Evolutionary conservation across 768 basidiomycete species (phyloP).

Genomic region (Mycena alexandri): DNA sequence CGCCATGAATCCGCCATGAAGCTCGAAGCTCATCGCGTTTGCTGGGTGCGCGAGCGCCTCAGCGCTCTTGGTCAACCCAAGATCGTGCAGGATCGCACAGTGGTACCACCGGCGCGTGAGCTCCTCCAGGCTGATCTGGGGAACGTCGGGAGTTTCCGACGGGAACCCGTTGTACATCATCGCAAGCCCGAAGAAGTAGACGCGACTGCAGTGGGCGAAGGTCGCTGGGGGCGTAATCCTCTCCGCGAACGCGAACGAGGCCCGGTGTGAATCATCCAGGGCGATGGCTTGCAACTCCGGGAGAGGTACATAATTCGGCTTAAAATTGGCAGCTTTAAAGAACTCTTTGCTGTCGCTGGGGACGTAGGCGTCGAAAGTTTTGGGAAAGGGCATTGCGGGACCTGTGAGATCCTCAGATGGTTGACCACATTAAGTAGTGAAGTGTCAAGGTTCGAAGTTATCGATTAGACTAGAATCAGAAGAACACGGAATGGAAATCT

Average conservation of each 20-base stretch:
- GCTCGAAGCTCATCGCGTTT: slow-evolving; percentile 31
- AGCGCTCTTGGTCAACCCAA: slow-evolving; percentile 18
- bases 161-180: slow-evolving; percentile 26
- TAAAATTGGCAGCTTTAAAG: slow-evolving; percentile 16
- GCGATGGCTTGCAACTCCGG: slow-evolving; percentile 10
- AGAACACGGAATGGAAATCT: too few species aligned
- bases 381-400: slow-evolving; percentile 25
- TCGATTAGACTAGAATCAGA: too few species aligned
- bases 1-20: slow-evolving; percentile 26
- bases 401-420: background rate
- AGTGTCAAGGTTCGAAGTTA: too few species aligned
- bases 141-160: slow-evolving; percentile 18
- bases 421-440: too few species aligned
- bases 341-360: slow-evolving; percentile 28
- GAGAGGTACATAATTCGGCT: slow-evolving; percentile 19
- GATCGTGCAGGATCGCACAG: slow-evolving; percentile 27
- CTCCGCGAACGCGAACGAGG: slow-evolving; percentile 17
- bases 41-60: slow-evolving; percentile 21
- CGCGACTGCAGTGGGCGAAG: slow-evolving; percentile 22
- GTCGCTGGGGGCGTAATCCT: slow-evolving; percentile 22
- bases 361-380: slow-evolving; percentile 26
- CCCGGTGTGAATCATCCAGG: slow-evolving; percentile 10
- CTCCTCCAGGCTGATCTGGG: slow-evolving; percentile 19
- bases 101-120: slow-evolving; percentile 22
- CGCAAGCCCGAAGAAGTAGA: slow-evolving; percentile 24